Percentiles rank a stretch among this genome's conserved stretches.
Evolutionary conservation across 129 eudicot genomes (phyloP).

Genomic region (Flaveria sonorensis): DNA sequence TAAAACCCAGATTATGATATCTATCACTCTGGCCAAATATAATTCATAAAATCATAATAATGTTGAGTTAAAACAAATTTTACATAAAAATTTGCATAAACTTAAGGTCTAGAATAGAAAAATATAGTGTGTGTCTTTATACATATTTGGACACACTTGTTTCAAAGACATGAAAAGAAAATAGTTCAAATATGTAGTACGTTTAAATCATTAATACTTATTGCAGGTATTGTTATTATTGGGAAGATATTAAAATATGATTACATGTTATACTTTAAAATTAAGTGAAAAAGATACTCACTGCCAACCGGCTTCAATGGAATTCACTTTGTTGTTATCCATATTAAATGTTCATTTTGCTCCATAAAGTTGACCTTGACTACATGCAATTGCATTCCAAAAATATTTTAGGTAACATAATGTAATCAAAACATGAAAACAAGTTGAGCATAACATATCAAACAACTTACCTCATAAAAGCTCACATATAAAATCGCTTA

Average conservation of each 20-base stretch:
- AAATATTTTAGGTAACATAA: background rate
- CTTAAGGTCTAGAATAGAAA: slow-evolving; percentile 90
- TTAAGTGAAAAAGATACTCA: background rate
- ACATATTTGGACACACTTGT: slow-evolving; percentile 77
- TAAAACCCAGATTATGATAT: slow-evolving; percentile 79
- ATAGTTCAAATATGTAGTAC: no score
- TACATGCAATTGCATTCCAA: slow-evolving; percentile 83
- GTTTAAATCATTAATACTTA: no score
- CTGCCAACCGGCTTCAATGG: slow-evolving; percentile 98
- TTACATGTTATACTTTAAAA: no score
- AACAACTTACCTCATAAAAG: slow-evolving; percentile 59
- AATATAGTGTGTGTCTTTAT: slow-evolving; percentile 84
- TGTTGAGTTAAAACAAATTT: no score
- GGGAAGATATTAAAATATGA: no score
- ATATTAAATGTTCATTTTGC: slow-evolving; percentile 82
- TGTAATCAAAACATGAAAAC: no score
- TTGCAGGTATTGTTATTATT: no score
- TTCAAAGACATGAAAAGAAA: background rate
- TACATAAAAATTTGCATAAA: background rate
- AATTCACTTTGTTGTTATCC: slow-evolving; percentile 75
- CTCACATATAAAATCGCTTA: slow-evolving; percentile 26
- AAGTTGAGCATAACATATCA: no score
- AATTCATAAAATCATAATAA: background rate
- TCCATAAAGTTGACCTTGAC: slow-evolving; percentile 67
- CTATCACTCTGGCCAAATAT: slow-evolving; percentile 69